Evolutionary conservation across 805 yeast genomes (phyloP).

Genomic region (Grigorovia jiainica): DNA sequence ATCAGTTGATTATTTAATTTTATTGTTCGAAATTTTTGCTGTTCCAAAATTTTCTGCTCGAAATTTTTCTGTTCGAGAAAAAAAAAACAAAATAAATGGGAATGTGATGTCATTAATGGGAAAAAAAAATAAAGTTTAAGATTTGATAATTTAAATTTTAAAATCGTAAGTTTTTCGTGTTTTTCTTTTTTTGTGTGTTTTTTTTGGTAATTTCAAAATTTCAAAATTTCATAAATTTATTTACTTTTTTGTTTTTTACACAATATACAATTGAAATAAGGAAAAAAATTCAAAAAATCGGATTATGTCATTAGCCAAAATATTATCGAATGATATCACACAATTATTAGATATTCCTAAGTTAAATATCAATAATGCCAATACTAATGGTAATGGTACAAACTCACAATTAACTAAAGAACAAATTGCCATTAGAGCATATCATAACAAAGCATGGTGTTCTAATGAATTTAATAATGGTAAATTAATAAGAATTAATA

Average conservation of each 20-base stretch:
- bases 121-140: too few relatives aligned
- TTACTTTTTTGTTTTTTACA: neutral
- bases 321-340: slow-evolving; percentile 6
- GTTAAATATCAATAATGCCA: neutral
- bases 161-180: neutral
- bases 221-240: neutral
- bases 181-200: too few relatives aligned
- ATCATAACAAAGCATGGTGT: slow-evolving; percentile 15
- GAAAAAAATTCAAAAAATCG: too few relatives aligned
- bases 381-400: too few relatives aligned
- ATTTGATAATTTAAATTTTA: too few relatives aligned
- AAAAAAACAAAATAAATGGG: too few relatives aligned
- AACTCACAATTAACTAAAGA: slow-evolving; percentile 12
- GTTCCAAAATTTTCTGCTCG: too few relatives aligned
- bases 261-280: too few relatives aligned
- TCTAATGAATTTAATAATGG: slow-evolving; percentile 3
- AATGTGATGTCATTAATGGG: too few relatives aligned
- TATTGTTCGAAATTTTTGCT: neutral
- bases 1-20: neutral
- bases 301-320: neutral
- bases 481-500: slow-evolving; percentile 17
- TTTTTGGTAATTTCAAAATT: too few relatives aligned
- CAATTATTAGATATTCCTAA: slow-evolving; percentile 5
- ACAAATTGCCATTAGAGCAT: slow-evolving; percentile 10
- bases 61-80: too few relatives aligned